These are phyloP conservation scores for Colletotrichum ledebouriae DNA, from an alignment of 2,329 filamentous ascomycete genomes.

Conservation along the genomic window DNA sequence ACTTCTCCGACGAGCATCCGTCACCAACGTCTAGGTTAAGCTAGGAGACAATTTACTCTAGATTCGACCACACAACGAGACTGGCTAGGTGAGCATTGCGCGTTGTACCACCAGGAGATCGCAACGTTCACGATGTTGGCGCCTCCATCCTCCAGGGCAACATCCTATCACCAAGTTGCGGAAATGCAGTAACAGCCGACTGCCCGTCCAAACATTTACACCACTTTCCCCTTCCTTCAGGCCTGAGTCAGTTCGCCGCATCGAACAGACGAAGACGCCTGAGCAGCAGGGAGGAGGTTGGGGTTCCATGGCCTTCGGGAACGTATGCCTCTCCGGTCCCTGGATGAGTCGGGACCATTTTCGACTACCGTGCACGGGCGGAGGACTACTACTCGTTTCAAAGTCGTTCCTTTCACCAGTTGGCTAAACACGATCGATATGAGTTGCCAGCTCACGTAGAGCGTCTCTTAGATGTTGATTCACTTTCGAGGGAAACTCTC, in stretches of 20 bases:
- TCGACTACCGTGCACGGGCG: constrained; percentile 19
- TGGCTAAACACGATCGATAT: neutral
- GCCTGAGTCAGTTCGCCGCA: constrained; percentile 29
- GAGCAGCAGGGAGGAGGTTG: neutral
- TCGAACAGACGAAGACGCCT: constrained; percentile 30
- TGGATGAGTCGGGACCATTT: constrained; percentile 14
- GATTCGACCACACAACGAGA: neutral
- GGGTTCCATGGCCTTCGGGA: constrained; percentile 39
- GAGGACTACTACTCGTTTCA: constrained; percentile 26
- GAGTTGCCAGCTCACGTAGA: constrained; percentile 2
- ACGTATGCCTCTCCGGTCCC: constrained; percentile 33
- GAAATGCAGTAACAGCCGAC: neutral
- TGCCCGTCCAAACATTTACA: constrained; percentile 14
- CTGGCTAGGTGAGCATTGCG: neutral
- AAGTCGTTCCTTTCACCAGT: constrained; percentile 27
- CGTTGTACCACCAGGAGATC: too few relatives aligned
- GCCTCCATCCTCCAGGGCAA: too few relatives aligned
- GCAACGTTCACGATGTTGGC: neutral
- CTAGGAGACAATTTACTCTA: neutral
- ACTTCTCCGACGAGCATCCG: neutral
- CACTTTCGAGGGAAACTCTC: neutral
- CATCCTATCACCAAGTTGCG: too few relatives aligned
- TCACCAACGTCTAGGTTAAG: neutral
- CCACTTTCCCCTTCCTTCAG: neutral
- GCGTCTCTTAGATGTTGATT: neutral